phyloP scores from a whole-genome alignment of 371 early-diverging fungal species.

The Blastocladiella emersonii region DNA sequence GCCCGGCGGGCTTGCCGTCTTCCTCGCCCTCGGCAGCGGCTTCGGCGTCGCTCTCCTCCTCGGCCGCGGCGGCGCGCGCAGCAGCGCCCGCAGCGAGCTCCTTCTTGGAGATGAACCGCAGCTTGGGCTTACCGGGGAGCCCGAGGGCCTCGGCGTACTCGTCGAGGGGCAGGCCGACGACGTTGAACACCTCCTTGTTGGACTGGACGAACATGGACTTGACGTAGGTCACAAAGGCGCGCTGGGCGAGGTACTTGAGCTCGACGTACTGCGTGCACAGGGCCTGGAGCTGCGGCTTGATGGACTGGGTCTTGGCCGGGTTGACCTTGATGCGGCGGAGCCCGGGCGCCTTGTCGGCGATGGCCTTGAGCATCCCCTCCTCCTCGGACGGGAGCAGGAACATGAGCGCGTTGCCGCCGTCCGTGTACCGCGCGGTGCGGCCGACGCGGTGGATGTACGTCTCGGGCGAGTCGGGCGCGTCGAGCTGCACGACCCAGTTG shows the following conservation, averaged over 20 bases:
- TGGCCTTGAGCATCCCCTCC: slow-evolving; percentile 55
- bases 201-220: slow-evolving; percentile 75
- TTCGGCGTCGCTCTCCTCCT: slow-evolving; percentile 16
- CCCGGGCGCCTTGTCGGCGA: slow-evolving; percentile 62
- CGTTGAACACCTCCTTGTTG: slow-evolving; percentile 77
- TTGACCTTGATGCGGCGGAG: slow-evolving; percentile 74
- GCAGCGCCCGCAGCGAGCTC: no score
- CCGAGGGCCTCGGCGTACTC: slow-evolving; percentile 80
- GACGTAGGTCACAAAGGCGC: slow-evolving; percentile 87
- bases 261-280: slow-evolving; percentile 87
- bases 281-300: slow-evolving; percentile 65
- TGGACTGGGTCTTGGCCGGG: slow-evolving; percentile 53
- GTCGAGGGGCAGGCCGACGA: slow-evolving; percentile 66
- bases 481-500: slow-evolving; percentile 95
- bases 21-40: slow-evolving; percentile 18
- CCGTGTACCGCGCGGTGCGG: slow-evolving; percentile 88
- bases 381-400: slow-evolving; percentile 78
- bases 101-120: slow-evolving; percentile 52
- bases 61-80: not conserved
- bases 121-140: slow-evolving; percentile 83
- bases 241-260: slow-evolving; percentile 88
- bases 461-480: slow-evolving; percentile 90
- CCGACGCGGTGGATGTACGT: slow-evolving; percentile 98
- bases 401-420: slow-evolving; percentile 71
- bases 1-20: slow-evolving; percentile 12